Evolutionary conservation across 1,139 yeast genomes (phyloP).

Genomic region (Geotrichum bryndzae): DNA sequence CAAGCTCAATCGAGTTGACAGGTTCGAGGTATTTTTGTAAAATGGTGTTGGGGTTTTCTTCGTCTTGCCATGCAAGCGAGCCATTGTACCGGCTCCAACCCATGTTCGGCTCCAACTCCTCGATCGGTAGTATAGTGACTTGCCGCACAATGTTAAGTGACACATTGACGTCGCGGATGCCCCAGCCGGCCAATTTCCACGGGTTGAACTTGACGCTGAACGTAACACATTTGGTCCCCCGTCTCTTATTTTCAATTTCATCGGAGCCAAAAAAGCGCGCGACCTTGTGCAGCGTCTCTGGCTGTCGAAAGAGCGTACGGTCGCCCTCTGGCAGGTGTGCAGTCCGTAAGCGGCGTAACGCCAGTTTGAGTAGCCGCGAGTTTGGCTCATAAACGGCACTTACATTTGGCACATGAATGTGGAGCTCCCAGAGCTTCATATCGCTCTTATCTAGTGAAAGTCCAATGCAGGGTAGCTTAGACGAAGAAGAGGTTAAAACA

Average conservation of each 20-base stretch:
- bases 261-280: conserved; percentile 5
- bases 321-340: conserved; percentile 15
- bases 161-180: conserved; percentile 11
- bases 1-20: conserved; percentile 4
- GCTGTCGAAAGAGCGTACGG: conserved; percentile 7
- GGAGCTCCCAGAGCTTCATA: conserved; percentile 1
- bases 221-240: conserved; percentile 19
- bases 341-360: conserved; percentile 8
- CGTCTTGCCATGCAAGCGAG: conserved; percentile 4
- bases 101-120: conserved; percentile 6
- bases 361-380: conserved; percentile 11
- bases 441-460: conserved; percentile 14
- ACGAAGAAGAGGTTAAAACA: background rate
- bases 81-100: conserved; percentile 3
- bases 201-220: conserved; percentile 19
- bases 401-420: conserved; percentile 16
- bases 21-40: background rate
- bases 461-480: background rate
- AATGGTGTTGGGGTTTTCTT: background rate
- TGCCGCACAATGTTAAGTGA: conserved; percentile 12
- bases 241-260: background rate
- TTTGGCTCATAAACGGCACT: conserved; percentile 11
- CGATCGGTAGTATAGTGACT: conserved; percentile 2
- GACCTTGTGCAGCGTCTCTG: background rate
- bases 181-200: conserved; percentile 17